Conservation (phyloP, 2,329 filamentous ascomycete species). For the Fusarium sp. region DNA sequence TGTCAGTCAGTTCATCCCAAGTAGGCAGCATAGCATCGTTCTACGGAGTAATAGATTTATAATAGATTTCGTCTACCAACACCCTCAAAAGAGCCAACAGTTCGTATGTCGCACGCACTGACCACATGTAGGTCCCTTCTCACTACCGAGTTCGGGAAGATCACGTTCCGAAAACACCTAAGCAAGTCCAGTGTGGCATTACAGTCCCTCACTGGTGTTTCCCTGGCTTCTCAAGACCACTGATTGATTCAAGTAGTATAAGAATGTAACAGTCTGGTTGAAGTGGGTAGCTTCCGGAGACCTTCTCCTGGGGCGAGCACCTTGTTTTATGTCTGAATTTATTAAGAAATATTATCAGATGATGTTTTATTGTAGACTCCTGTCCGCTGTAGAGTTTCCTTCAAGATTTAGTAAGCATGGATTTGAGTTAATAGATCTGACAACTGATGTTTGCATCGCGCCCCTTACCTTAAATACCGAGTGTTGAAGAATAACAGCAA, state of each 20-base stretch:
- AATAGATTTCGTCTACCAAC: fast-evolving
- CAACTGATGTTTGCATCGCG: too few species aligned
- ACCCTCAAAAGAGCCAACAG: background rate
- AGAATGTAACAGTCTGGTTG: background rate
- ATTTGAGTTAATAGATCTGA: too few species aligned
- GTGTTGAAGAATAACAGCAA: too few species aligned
- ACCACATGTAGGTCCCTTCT: fast-evolving
- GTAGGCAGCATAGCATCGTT: fast-evolving
- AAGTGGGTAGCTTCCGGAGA: background rate
- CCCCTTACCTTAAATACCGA: too few species aligned
- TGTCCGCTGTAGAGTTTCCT: too few species aligned
- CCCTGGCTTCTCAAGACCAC: fast-evolving
- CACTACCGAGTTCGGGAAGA: fast-evolving
- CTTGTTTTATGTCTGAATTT: fast-evolving
- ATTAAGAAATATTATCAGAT: background rate
- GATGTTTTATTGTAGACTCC: too few species aligned
- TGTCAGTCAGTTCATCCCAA: background rate
- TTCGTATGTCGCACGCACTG: background rate
- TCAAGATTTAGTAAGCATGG: too few species aligned
- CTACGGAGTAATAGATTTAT: fast-evolving
- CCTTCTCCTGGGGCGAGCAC: background rate
- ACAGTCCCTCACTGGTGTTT: fast-evolving
- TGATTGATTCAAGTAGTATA: background rate
- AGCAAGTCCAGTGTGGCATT: background rate
- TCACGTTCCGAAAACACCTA: fast-evolving